Evolutionary conservation across 176 grass and related monocot genomes (phyloP).

Genomic region (Canna indica): DNA sequence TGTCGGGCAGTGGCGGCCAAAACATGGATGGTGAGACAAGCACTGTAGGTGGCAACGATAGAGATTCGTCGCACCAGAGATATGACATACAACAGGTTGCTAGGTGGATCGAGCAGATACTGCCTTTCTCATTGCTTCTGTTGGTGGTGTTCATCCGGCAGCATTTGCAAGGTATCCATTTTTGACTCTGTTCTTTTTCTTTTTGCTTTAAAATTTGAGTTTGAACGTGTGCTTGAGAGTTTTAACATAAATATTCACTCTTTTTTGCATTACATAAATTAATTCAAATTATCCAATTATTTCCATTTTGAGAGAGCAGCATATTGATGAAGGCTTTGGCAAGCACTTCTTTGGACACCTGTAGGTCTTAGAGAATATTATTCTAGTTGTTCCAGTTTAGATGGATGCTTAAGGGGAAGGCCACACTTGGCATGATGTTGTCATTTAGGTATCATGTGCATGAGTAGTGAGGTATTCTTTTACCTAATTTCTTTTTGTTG

Average conservation of each 20-base stretch:
- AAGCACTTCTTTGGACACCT: too few species aligned
- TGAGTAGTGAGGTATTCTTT: too few species aligned
- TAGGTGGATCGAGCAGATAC: conserved; percentile 89
- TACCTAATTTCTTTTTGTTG: too few species aligned
- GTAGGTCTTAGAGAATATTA: too few species aligned
- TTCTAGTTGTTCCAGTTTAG: too few species aligned
- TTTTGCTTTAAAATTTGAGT: neutral
- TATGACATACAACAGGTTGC: conserved; percentile 91
- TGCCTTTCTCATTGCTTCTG: conserved; percentile 89
- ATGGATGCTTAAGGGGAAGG: too few species aligned
- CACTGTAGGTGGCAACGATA: conserved; percentile 22
- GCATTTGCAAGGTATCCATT: conserved; percentile 75
- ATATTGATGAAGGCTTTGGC: too few species aligned
- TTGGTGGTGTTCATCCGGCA: conserved; percentile 97
- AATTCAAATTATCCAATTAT: too few species aligned
- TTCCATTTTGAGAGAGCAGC: too few species aligned
- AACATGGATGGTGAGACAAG: conserved; percentile 8
- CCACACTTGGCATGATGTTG: too few species aligned
- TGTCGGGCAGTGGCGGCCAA: neutral
- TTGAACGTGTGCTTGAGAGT: neutral
- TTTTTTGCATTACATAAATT: too few species aligned
- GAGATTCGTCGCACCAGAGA: conserved; percentile 70
- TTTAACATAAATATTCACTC: neutral
- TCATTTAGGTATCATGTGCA: too few species aligned
- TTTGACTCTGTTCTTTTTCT: neutral